Conservation (phyloP, 1,284 basidiomycete genomes). For the Agaricales sp. region DNA sequence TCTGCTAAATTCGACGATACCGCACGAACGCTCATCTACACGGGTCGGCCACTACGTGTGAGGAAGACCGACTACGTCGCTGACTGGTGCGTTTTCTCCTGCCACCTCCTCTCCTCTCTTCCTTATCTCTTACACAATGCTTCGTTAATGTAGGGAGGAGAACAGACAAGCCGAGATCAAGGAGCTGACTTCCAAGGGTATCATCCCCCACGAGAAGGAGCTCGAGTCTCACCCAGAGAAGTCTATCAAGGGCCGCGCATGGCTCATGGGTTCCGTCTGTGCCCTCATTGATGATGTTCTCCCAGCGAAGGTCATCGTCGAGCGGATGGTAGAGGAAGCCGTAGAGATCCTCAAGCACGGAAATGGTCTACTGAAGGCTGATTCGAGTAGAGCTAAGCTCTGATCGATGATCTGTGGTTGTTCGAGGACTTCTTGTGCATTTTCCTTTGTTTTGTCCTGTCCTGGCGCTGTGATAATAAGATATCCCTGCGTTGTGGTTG, state of each 20-base stretch:
- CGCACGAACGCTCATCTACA: constrained; percentile 75
- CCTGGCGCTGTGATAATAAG: no score
- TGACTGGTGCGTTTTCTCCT: constrained; percentile 45
- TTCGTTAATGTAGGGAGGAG: constrained; percentile 34
- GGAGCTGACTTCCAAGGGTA: constrained; percentile 65
- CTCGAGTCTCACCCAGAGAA: constrained; percentile 71
- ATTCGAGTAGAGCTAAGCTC: background rate
- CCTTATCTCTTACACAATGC: no score
- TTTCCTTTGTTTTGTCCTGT: no score
- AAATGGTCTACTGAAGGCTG: constrained; percentile 22
- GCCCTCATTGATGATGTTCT: constrained; percentile 65
- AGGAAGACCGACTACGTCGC: constrained; percentile 73
- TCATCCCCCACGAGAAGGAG: constrained; percentile 65
- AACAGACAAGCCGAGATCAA: constrained; percentile 69
- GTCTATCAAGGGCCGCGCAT: constrained; percentile 41
- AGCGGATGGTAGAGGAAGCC: constrained; percentile 72
- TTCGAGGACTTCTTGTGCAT: no score
- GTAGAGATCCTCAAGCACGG: constrained; percentile 31
- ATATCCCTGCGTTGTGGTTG: no score
- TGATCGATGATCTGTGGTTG: no score
- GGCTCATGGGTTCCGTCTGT: constrained; percentile 75
- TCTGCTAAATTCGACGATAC: constrained; percentile 63
- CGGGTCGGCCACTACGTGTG: constrained; percentile 81
- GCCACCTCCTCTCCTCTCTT: constrained; percentile 3
- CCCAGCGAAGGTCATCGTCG: constrained; percentile 74